A percentile compares a stretch with the other conserved stretches of the same genome.
These are phyloP conservation scores for Diaporthe australafricana DNA, from an alignment of 2,329 filamentous ascomycete genomes.

Conservation along the genomic window DNA sequence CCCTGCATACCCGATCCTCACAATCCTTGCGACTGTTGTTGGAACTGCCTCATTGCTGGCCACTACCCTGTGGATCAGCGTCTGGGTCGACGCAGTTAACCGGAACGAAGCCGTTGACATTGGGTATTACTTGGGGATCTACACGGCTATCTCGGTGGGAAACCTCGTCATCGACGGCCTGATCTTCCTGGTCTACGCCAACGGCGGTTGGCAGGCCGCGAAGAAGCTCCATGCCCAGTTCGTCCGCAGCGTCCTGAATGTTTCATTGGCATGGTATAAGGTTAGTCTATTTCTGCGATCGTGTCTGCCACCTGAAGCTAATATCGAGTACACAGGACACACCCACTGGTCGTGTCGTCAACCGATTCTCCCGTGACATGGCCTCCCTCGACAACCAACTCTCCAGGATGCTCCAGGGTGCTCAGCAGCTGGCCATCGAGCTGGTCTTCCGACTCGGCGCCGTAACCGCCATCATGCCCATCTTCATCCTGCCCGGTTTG, in stretches of 20 bases:
- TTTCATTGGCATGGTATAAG: conserved; percentile 69
- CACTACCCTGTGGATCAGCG: conserved; percentile 60
- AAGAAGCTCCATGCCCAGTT: conserved; percentile 63
- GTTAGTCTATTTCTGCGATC: background rate
- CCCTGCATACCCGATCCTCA: conserved; percentile 54
- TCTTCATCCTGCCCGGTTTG: conserved; percentile 56
- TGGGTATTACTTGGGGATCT: conserved; percentile 65
- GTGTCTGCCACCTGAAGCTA: background rate
- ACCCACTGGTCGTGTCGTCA: conserved; percentile 47
- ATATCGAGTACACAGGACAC: conserved; percentile 40
- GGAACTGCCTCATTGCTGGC: conserved; percentile 56
- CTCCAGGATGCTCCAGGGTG: conserved; percentile 56
- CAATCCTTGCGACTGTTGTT: conserved; percentile 53
- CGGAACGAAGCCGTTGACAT: conserved; percentile 56
- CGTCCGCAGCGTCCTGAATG: conserved; percentile 63
- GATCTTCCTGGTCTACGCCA: conserved; percentile 61
- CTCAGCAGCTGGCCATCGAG: conserved; percentile 53
- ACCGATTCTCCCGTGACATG: conserved; percentile 56
- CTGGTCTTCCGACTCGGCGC: conserved; percentile 51
- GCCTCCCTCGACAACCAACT: conserved; percentile 64
- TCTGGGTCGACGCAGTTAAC: conserved; percentile 65
- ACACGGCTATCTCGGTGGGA: conserved; percentile 56
- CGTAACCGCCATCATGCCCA: conserved; percentile 55
- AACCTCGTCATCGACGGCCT: conserved; percentile 57
- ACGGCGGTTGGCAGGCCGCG: conserved; percentile 68